Evolutionary conservation across 768 basidiomycete genomes (phyloP), one percentile per base, ranked within the genome.

Genomic region (Lanmaoa pseudosensibilis): DNA sequence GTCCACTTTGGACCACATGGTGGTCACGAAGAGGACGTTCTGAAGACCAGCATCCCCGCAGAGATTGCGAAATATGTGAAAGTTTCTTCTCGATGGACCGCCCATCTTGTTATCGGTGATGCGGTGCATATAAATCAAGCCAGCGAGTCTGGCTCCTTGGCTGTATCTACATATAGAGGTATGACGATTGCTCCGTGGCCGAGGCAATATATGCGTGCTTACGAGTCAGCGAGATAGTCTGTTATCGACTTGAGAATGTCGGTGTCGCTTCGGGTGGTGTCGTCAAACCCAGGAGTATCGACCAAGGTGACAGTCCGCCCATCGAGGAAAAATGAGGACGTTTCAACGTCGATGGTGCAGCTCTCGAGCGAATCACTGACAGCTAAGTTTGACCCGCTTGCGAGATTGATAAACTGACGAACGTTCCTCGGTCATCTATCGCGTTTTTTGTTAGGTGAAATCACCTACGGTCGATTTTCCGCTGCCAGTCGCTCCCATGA

Each of bases 281-380:
- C 82, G 57, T 83, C 83, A 54, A 84, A 85, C 6, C 84, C 84
- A 0, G 84, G 83, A 0, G 84, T 85, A 59, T 85, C 84, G 45
- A 86, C 77, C 18, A 86, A 64, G 0, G 70, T 77, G 36, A 84
- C 72, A 16, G 52, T 63, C 11, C 67, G 68, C 3, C 76, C 79
- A 39, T 79, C 76, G 12, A 82, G 63, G 25, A 69, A 58, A 61
- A 84, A 81, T 0, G 78, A 69, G 10, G 72, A 57, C 0, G 79
- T 69, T 39, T 59, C 58, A 13, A 68, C 66, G 15, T 68, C 59
- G 45, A 59, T n/a, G 32, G 65, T 66, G 38, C 65, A 66, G 23
- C 65, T 68, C 43, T 65, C 66, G 13, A 66, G 66, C 15, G 65
- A 68, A 25, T 68, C 52, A 15, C 66, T 68, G 50, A 68, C 66